phyloP scores from a whole-genome alignment of 2,329 filamentous ascomycete species.

The Myriosclerotinia duriaeana region DNA sequence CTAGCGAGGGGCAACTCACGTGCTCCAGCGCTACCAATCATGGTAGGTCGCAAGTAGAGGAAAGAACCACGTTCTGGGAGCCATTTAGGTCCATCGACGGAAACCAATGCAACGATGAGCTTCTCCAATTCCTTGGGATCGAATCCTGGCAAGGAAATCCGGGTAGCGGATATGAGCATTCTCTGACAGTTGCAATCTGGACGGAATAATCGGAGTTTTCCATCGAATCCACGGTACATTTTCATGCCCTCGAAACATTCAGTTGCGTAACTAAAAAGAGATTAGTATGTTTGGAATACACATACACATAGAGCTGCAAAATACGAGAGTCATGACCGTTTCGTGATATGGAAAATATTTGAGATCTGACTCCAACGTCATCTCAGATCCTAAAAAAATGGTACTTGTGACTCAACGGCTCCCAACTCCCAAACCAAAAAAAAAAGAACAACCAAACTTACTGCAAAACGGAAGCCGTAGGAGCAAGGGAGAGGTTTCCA shows the following conservation, averaged over 20 bases:
- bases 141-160: slow-evolving; percentile 75
- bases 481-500: slow-evolving; percentile 74
- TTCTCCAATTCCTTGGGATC: slow-evolving; percentile 69
- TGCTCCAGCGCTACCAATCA: slow-evolving; percentile 79
- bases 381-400: neutral
- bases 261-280: slow-evolving; percentile 62
- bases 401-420: slow-evolving; percentile 6
- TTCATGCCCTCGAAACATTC: slow-evolving; percentile 90
- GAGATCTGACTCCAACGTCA: neutral
- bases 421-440: neutral
- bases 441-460: slow-evolving; percentile 31
- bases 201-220: slow-evolving; percentile 62
- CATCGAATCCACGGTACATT: slow-evolving; percentile 72
- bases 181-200: slow-evolving; percentile 56
- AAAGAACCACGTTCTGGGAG: slow-evolving; percentile 71
- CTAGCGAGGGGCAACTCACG: slow-evolving; percentile 33
- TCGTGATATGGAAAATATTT: neutral
- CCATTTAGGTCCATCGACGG: slow-evolving; percentile 75
- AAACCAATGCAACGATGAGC: slow-evolving; percentile 69
- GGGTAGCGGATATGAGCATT: slow-evolving; percentile 54
- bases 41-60: slow-evolving; percentile 75
- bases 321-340: no score
- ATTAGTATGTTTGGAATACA: neutral
- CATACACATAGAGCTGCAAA: neutral
- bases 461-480: slow-evolving; percentile 76